These are phyloP conservation scores for Thielaviopsis ethacetica DNA, from an alignment of 2,329 filamentous ascomycete species.

Conservation along the genomic window DNA sequence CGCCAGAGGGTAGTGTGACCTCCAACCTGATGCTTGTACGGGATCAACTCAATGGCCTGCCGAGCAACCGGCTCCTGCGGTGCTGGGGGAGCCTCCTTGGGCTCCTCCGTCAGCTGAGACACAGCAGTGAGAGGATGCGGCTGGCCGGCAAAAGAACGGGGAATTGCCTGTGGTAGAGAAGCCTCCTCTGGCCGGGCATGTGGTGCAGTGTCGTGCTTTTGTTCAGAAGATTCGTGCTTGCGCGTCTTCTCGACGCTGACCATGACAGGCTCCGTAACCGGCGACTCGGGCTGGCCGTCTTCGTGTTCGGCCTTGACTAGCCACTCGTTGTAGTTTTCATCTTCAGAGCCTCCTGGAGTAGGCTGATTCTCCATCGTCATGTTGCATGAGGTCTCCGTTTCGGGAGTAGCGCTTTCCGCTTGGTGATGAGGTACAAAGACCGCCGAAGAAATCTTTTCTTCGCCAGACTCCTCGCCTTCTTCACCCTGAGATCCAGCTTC, in stretches of 20 bases:
- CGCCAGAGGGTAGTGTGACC: constrained; percentile 93
- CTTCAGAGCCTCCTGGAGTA: constrained; percentile 8
- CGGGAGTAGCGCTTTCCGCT: constrained; percentile 1
- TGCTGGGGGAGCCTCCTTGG: constrained; percentile 10
- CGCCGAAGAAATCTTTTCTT: constrained; percentile 77
- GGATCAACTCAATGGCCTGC: constrained; percentile 87
- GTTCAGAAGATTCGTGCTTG: neutral
- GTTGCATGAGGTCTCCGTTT: neutral
- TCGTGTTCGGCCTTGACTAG: constrained; percentile 39
- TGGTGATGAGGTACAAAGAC: constrained; percentile 62
- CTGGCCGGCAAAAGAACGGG: neutral
- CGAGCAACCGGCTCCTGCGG: constrained; percentile 32
- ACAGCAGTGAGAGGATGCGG: constrained; percentile 7
- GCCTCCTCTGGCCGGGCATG: neutral
- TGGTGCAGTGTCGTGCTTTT: neutral
- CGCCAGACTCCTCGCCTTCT: constrained; percentile 48
- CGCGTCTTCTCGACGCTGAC: neutral
- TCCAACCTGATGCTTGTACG: constrained; percentile 93
- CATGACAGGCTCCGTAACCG: neutral
- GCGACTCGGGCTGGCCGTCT: constrained; percentile 17
- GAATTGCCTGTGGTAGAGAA: neutral
- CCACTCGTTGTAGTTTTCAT: constrained; percentile 32
- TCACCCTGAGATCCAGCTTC: constrained; percentile 17
- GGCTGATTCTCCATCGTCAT: constrained; percentile 2
- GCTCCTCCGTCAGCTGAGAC: constrained; percentile 21